Evolutionary conservation across 106 monocot genomes (phyloP), one percentile per base, ranked within the genome.

Genomic region (Xerophyta viscosa): DNA sequence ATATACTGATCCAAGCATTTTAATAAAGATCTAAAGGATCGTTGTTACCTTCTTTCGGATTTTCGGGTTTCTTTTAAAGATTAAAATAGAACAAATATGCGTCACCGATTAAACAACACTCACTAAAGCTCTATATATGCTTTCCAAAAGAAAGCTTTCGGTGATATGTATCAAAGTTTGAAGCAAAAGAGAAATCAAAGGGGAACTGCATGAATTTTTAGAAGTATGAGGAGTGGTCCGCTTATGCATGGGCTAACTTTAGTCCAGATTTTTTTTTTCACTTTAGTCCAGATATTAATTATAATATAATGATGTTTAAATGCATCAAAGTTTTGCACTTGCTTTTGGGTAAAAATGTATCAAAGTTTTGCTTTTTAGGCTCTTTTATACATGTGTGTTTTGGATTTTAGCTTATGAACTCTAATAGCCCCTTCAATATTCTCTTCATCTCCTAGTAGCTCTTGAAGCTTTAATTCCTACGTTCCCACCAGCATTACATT

Each of bases 171-270:
- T 17, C 9, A n/a, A 44, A 48, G 4, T 48, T 48, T 48, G 48
- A 48, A 48, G 20, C 2, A 6, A 24, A n/a, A n/a, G n/a, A n/a
- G n/a, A 48, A 6, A 27, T 7, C 3, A 29, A 42, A 4, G 3
- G 37, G 12, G 12, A 27, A n/a, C n/a, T 19, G 20, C 13, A 27
- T 49, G 50, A 62, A 48, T 50, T 50, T 49, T 62, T 62, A 31
- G 62, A 36, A 25, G 50, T 25, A 6, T 42, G 53, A 31, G 64
- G 29, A 37, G 49, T 64, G 29, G 64, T 53, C 64, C 23, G 56
- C 31, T 45, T 66, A 48, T 57, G 66, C n/a, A n/a, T n/a, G n/a
- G 48, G 66, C 66, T 66, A 56, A 66, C 66, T 66, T 66, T 39
- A 7, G 19, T n/a, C n/a, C n/a, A n/a, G n/a, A n/a, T n/a, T n/a